Percentiles rank a stretch among this genome's conserved stretches.
phyloP scores from a whole-genome alignment of 2,329 filamentous ascomycete genomes.

The Colletotrichum sp. region DNA sequence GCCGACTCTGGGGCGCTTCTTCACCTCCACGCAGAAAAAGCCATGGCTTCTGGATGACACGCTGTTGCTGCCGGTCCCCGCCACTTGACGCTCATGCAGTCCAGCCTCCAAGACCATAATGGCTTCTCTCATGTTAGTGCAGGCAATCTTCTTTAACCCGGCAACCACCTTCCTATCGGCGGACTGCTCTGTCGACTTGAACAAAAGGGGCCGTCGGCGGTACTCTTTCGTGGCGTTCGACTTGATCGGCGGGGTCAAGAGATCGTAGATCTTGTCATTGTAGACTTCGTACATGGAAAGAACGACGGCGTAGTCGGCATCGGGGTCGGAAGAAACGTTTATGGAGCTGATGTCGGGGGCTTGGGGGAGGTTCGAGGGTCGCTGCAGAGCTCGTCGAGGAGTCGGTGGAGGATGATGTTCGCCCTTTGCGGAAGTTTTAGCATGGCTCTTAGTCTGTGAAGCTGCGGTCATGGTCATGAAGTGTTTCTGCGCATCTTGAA shows the following conservation, averaged over 20 bases:
- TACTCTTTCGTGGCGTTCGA: constrained; percentile 70
- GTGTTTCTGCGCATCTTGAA: constrained; percentile 16
- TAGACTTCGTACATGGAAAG: constrained; percentile 99
- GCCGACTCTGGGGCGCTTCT: constrained; percentile 68
- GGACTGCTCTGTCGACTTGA: constrained; percentile 89
- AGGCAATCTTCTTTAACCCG: constrained; percentile 88
- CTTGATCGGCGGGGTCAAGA: constrained; percentile 71
- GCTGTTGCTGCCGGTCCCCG: constrained; percentile 92
- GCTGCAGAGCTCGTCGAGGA: constrained; percentile 67
- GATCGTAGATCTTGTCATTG: constrained; percentile 96
- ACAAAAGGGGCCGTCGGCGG: constrained; percentile 81
- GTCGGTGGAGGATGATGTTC: constrained; percentile 59
- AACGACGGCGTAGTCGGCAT: constrained; percentile 83
- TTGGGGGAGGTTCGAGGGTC: constrained; percentile 74
- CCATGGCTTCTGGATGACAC: constrained; percentile 92
- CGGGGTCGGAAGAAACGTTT: constrained; percentile 67
- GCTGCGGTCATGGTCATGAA: constrained; percentile 34
- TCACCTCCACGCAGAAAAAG: constrained; percentile 95
- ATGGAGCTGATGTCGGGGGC: constrained; percentile 77
- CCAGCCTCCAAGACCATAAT: constrained; percentile 90
- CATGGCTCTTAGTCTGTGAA: constrained; percentile 43
- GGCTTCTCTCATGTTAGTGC: constrained; percentile 81
- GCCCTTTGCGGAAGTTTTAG: constrained; percentile 56
- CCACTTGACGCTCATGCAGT: constrained; percentile 83
- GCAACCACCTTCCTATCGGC: constrained; percentile 94